Evolutionary conservation across 2,329 filamentous ascomycete genomes (phyloP).

Genomic region (Chaetomiaceae sp.): DNA sequence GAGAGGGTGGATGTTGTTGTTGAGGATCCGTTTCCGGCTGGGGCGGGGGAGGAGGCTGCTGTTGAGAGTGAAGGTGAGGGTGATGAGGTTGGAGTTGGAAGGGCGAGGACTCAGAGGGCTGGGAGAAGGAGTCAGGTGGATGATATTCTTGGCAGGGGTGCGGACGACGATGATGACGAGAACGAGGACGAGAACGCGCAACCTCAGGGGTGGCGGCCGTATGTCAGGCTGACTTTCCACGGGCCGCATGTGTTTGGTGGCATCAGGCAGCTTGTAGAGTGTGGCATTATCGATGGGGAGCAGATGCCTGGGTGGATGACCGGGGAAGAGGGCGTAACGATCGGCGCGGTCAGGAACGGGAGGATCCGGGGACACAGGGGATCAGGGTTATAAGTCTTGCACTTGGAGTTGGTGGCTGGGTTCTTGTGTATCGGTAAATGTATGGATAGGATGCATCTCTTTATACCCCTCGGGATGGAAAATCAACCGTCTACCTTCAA

Average conservation of each 20-base stretch:
- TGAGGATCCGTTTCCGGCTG: constrained; percentile 50
- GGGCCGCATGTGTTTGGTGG: constrained; percentile 79
- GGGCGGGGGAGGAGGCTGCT: constrained; percentile 12
- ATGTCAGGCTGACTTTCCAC: constrained; percentile 62
- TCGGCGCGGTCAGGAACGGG: constrained; percentile 63
- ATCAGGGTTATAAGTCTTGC: constrained; percentile 41
- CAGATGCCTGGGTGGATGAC: constrained; percentile 89
- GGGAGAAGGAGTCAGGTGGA: constrained; percentile 9
- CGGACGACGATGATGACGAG: constrained; percentile 26
- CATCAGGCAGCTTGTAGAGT: constrained; percentile 70
- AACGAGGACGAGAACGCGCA: constrained; percentile 24
- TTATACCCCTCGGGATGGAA: neutral
- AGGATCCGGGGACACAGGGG: constrained; percentile 57
- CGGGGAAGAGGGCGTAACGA: constrained; percentile 75
- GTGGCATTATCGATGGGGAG: constrained; percentile 68
- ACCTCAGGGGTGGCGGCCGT: constrained; percentile 45
- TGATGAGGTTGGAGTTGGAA: constrained; percentile 26
- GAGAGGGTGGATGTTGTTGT: constrained; percentile 58
- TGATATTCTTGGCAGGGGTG: constrained; percentile 19
- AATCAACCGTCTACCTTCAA: neutral
- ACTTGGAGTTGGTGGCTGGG: neutral
- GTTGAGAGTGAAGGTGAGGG: constrained; percentile 26
- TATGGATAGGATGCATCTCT: constrained; percentile 1
- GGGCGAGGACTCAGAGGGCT: constrained; percentile 6
- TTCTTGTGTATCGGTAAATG: neutral